These are phyloP conservation scores for Phyllosticta ampelicida DNA, from an alignment of 2,329 filamentous ascomycete species.

Conservation along the genomic window DNA sequence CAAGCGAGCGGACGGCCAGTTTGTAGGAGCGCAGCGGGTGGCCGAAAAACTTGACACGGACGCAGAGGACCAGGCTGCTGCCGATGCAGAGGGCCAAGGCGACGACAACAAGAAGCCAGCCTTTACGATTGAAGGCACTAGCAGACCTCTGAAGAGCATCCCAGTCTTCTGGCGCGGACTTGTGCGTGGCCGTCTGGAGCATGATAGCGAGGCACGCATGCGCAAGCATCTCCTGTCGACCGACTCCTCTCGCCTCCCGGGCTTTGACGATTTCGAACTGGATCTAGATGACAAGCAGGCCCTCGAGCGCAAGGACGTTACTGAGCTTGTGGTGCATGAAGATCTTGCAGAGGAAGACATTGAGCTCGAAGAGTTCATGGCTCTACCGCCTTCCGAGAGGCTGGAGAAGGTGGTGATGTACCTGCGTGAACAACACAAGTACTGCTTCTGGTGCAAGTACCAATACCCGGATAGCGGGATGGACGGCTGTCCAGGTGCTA, in stretches of 20 bases:
- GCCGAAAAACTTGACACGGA: conserved; percentile 65
- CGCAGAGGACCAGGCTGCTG: conserved; percentile 20
- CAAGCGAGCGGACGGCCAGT: conserved; percentile 49
- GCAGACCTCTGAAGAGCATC: conserved; percentile 52
- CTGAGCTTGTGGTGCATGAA: conserved; percentile 49
- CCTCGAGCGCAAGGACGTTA: conserved; percentile 46
- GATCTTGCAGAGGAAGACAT: conserved; percentile 67
- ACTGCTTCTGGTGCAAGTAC: conserved; percentile 97
- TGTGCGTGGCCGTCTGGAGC: conserved; percentile 57
- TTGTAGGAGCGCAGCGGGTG: conserved; percentile 71
- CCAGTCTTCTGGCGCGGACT: conserved; percentile 73
- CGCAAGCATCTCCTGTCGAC: conserved; percentile 53
- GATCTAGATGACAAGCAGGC: conserved; percentile 64
- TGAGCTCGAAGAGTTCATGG: conserved; percentile 72
- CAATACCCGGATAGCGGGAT: conserved; percentile 61
- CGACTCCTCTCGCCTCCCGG: conserved; percentile 51
- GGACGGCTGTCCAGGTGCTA: conserved; percentile 80
- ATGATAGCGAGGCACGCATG: conserved; percentile 56
- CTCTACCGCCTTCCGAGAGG: conserved; percentile 54
- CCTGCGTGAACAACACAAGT: conserved; percentile 60
- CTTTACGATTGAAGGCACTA: conserved; percentile 15
- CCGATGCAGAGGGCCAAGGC: conserved; percentile 17
- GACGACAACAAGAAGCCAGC: conserved; percentile 15
- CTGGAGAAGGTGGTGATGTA: conserved; percentile 56
- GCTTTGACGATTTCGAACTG: conserved; percentile 57